A percentile compares a stretch with the other conserved stretches of the same genome.
Conservation (phyloP, 768 basidiomycete species). For the Russula sp. region DNA sequence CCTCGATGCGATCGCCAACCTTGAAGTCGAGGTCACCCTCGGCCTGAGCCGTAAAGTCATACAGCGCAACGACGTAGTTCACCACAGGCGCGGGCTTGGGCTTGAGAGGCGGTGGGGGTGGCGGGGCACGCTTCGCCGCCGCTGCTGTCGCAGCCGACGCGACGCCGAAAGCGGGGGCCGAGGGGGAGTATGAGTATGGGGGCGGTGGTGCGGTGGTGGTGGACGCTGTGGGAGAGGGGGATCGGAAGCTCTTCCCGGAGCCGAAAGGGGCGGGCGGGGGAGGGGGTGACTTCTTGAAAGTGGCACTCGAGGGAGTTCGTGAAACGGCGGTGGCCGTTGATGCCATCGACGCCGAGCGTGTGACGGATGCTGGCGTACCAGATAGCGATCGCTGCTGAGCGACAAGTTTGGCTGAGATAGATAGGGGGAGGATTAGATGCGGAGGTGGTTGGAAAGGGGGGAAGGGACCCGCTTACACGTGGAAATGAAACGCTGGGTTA, state of each 20-base stretch:
- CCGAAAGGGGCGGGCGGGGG: conserved; percentile 30
- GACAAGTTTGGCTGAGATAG: conserved; percentile 53
- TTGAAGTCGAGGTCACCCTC: conserved; percentile 90
- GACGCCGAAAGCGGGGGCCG: conserved; percentile 23
- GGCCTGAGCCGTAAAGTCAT: conserved; percentile 92
- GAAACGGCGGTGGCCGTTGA: conserved; percentile 25
- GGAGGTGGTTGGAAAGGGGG: neutral
- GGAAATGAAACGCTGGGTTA: conserved; percentile 78
- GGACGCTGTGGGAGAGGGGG: conserved; percentile 26
- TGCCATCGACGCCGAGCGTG: conserved; percentile 19
- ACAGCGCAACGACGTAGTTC: conserved; percentile 85
- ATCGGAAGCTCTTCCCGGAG: conserved; percentile 41
- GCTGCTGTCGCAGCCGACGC: conserved; percentile 36
- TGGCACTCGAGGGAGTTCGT: conserved; percentile 14
- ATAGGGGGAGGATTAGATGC: neutral
- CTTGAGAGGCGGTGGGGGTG: conserved; percentile 89
- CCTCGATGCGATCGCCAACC: conserved; percentile 84
- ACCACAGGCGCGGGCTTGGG: conserved; percentile 55
- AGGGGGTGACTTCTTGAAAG: conserved; percentile 22
- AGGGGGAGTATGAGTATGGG: conserved; percentile 26
- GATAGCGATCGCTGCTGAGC: conserved; percentile 39
- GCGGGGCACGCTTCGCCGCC: conserved; percentile 66
- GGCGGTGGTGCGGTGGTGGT: conserved; percentile 34
- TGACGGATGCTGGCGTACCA: neutral
- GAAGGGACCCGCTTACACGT: conserved; percentile 52